phyloP scores from a whole-genome alignment of 768 basidiomycete species.

The Termitomyces sp. region DNA sequence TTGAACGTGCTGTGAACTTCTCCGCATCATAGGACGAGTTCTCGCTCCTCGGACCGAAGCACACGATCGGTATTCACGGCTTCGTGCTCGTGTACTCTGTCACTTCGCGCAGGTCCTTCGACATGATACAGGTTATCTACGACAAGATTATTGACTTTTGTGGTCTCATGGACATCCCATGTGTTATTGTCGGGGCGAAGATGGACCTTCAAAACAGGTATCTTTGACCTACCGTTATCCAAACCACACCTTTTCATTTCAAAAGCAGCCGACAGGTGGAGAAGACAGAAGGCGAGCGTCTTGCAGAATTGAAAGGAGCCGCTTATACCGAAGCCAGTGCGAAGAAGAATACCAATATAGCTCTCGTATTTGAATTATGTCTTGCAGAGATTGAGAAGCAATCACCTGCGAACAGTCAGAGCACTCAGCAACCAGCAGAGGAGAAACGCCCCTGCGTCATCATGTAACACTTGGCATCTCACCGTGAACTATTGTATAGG shows the following conservation, averaged over 20 bases:
- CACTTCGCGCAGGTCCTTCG: constrained; percentile 77
- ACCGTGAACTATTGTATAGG: not conserved
- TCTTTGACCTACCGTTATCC: constrained; percentile 19
- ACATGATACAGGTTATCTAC: constrained; percentile 86
- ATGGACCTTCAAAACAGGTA: constrained; percentile 73
- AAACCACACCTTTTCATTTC: constrained; percentile 8
- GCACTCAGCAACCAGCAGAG: constrained; percentile 31
- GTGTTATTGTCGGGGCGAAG: constrained; percentile 91
- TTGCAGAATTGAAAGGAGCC: constrained; percentile 64
- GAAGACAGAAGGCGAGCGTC: constrained; percentile 56
- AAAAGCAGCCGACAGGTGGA: constrained; percentile 57
- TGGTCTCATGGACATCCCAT: constrained; percentile 76
- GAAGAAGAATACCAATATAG: constrained; percentile 76
- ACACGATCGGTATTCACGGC: constrained; percentile 92
- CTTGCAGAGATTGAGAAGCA: constrained; percentile 75
- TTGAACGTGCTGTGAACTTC: not conserved
- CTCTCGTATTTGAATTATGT: constrained; percentile 76
- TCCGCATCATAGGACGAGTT: constrained; percentile 68
- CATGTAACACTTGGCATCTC: constrained; percentile 35
- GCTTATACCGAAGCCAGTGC: constrained; percentile 87
- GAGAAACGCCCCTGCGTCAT: constrained; percentile 36
- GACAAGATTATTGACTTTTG: constrained; percentile 90
- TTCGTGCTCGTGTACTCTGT: constrained; percentile 93
- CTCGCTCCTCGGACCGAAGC: constrained; percentile 81
- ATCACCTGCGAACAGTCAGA: constrained; percentile 33